Evolutionary conservation across 2,329 filamentous ascomycete genomes (phyloP).

Genomic region (Ascochyta lentis): DNA sequence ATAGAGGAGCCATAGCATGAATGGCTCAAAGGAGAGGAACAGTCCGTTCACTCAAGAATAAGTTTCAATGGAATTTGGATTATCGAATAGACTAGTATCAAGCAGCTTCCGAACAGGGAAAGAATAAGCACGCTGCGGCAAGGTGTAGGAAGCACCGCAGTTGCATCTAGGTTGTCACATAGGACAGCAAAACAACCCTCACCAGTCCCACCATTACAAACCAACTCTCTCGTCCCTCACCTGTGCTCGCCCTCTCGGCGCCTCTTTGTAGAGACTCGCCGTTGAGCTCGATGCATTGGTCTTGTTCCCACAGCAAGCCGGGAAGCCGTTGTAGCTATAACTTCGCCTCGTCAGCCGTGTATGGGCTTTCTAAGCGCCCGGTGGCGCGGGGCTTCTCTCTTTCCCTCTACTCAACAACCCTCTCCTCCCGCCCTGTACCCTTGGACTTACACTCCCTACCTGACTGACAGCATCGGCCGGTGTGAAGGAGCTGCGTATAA

Average conservation of each 20-base stretch:
- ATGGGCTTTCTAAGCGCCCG: slow-evolving; percentile 5
- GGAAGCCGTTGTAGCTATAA: neutral
- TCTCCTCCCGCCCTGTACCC: slow-evolving; percentile 40
- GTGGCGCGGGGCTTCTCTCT: slow-evolving; percentile 24
- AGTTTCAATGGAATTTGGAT: too few relatives aligned
- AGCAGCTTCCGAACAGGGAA: neutral
- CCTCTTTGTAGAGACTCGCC: neutral
- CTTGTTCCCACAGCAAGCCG: neutral
- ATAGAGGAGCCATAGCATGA: too few relatives aligned
- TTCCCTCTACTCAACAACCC: slow-evolving; percentile 57
- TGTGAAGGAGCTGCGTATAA: slow-evolving; percentile 75
- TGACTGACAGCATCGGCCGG: slow-evolving; percentile 50
- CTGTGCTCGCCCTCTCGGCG: neutral
- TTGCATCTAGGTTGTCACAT: neutral
- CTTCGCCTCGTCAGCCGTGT: neutral
- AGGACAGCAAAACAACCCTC: neutral
- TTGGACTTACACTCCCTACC: slow-evolving; percentile 43
- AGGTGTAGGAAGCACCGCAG: neutral
- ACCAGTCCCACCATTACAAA: neutral
- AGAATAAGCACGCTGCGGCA: neutral
- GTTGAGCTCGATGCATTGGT: neutral
- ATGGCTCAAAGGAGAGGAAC: too few relatives aligned
- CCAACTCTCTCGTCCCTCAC: neutral
- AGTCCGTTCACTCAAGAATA: too few relatives aligned
- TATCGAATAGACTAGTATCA: neutral